Evolutionary conservation across 2,329 filamentous ascomycete species (phyloP).

Genomic region (Calonectria henricotiae): DNA sequence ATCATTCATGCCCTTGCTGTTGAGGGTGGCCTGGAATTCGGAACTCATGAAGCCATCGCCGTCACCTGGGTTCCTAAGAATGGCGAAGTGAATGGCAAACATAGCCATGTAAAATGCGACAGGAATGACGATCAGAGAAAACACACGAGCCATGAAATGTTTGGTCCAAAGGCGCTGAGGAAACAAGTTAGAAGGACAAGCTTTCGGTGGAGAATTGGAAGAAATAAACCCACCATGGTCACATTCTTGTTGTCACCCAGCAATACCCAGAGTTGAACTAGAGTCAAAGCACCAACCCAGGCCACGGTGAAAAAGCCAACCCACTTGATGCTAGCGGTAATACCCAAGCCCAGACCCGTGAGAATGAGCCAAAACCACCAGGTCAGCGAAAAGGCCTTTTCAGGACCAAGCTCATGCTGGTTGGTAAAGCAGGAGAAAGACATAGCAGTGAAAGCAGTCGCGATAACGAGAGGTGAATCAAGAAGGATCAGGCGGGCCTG

Average conservation of each 20-base stretch:
- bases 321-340: conserved; percentile 98
- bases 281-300: conserved; percentile 93
- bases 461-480: conserved; percentile 94
- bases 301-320: conserved; percentile 98
- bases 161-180: conserved; percentile 85
- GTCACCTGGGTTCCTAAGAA: conserved; percentile 94
- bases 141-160: conserved; percentile 91
- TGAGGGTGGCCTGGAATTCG: conserved; percentile 97
- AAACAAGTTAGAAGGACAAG: conserved; percentile 39
- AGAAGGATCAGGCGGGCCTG: conserved; percentile 96
- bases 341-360: conserved; percentile 89
- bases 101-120: conserved; percentile 93
- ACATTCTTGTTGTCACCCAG: conserved; percentile 92
- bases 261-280: conserved; percentile 94
- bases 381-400: conserved; percentile 87
- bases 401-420: conserved; percentile 93
- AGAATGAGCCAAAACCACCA: conserved; percentile 99
- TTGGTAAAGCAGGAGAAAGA: conserved; percentile 96
- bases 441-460: conserved; percentile 92
- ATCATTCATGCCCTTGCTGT: conserved; percentile 96
- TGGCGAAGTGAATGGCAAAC: conserved; percentile 97
- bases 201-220: background rate
- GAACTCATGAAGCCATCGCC: conserved; percentile 99
- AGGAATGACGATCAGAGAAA: conserved; percentile 94
- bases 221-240: conserved; percentile 73